Evolutionary conservation across 2,329 filamentous ascomycete species (phyloP), one percentile per base, ranked within the genome.

Genomic region (Pseudopyricularia cyperi): DNA sequence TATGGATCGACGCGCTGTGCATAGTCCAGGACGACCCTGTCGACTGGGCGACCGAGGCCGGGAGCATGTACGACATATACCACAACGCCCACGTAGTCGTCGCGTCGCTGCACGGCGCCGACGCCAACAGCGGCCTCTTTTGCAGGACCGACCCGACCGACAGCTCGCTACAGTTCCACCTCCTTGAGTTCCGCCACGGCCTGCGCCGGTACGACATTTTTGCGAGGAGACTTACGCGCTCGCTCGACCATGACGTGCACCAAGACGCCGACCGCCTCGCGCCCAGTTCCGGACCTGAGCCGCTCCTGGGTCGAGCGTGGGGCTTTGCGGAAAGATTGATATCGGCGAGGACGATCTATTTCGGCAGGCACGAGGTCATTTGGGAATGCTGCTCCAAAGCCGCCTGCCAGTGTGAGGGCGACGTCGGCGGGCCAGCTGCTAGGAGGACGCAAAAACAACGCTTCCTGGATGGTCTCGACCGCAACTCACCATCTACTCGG

Each of bases 1-100:
- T 50, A 2, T 50, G 48, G 48, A 50, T 50, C 35, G 48, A 50
- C 22, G 34, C 48, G 12, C 22, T 50, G 14, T 50, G 48, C 34
- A 42, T 50, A 11, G 9, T 50, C 22, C 48, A 50, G 11, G 35
- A 50, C 15, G 35, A 50, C 11, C 34, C 48, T 17, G 8, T 37
- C 7, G 48, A 50, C 19, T 48, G 46, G 46, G 46, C 46, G 7
- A 28, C 35, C 2, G 48, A 50, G 15, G 48, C 48, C 6, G 48
- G 34, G 22, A 35, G 3, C 1, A 50, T 48, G 26, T 34, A 48
- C 3, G 11, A 35, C 24, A 32, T 44, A 17, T 50, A 50, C 33
- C 48, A 39, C 48, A 50, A 44, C 24, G 33, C 48, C 8, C 12
- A 26, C 35, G 33, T 50, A 8, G 35, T 37, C 15, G 28, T 50